A percentile compares a stretch with the other conserved stretches of the same genome.
Evolutionary conservation across 208 protist species (phyloP).

Genomic region (Porcisia deanei): DNA sequence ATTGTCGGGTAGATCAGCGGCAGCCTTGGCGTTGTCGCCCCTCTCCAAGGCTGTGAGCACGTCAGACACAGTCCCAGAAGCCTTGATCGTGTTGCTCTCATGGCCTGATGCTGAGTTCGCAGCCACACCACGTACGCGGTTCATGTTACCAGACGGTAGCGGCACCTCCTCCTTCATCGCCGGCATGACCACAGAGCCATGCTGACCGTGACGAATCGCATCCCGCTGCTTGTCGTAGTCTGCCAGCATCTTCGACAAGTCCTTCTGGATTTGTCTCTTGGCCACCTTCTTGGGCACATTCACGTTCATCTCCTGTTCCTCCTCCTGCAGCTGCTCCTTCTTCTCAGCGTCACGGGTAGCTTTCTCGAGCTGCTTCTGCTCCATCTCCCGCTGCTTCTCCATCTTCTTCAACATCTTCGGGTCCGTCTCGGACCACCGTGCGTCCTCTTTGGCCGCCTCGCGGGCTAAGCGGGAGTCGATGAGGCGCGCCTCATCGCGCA

Average conservation of each 20-base stretch:
- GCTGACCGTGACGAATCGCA: slow-evolving; percentile 34
- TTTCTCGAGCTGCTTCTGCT: slow-evolving; percentile 56
- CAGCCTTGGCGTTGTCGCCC: background rate
- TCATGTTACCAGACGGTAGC: slow-evolving; percentile 55
- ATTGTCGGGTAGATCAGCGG: slow-evolving; percentile 48
- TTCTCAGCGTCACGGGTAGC: slow-evolving; percentile 62
- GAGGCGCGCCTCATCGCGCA: slow-evolving; percentile 65
- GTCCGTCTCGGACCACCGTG: slow-evolving; percentile 75
- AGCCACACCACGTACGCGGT: slow-evolving; percentile 33
- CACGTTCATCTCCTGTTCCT: slow-evolving; percentile 63
- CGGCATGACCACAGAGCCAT: slow-evolving; percentile 30
- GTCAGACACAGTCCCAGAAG: slow-evolving; percentile 47
- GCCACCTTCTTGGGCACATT: slow-evolving; percentile 78
- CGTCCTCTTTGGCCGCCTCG: slow-evolving; percentile 62
- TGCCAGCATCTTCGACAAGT: slow-evolving; percentile 80
- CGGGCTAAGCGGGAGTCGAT: slow-evolving; percentile 29
- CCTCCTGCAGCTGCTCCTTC: slow-evolving; percentile 64
- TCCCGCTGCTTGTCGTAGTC: slow-evolving; percentile 78
- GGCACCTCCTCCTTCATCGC: slow-evolving; percentile 12
- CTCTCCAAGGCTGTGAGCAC: slow-evolving; percentile 51
- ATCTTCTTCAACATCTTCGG: slow-evolving; percentile 52
- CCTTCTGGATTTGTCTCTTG: slow-evolving; percentile 81
- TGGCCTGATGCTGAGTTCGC: slow-evolving; percentile 4
- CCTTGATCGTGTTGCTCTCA: slow-evolving; percentile 32
- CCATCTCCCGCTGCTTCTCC: slow-evolving; percentile 67